phyloP scores from a whole-genome alignment of 2,329 filamentous ascomycete species.

The Neospermospora avenae region DNA sequence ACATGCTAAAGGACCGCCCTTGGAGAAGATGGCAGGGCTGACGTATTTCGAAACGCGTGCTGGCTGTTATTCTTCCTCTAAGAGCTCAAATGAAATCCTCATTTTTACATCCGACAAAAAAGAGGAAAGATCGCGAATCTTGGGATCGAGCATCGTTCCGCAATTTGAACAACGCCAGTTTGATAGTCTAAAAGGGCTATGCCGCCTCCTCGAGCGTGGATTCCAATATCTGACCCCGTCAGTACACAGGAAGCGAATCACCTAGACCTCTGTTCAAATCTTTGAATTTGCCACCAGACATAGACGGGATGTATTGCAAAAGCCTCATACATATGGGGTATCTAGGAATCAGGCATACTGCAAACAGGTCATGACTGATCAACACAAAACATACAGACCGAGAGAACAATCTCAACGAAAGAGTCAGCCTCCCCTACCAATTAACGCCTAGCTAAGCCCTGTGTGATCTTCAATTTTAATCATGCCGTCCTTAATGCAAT shows the following conservation, averaged over 20 bases:
- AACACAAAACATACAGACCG: neutral
- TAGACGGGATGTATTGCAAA: neutral
- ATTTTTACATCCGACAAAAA: neutral
- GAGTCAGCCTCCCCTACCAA: neutral
- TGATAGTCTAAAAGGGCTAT: too few relatives aligned
- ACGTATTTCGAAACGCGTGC: too few relatives aligned
- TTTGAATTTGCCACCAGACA: neutral
- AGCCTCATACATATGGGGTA: conserved; percentile 7
- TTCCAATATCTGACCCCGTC: too few relatives aligned
- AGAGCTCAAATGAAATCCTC: too few relatives aligned
- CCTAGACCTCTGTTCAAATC: neutral
- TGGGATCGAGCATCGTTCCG: too few relatives aligned
- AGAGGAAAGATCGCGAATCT: neutral
- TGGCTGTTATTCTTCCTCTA: too few relatives aligned
- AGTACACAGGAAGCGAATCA: neutral
- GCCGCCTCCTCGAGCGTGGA: too few relatives aligned
- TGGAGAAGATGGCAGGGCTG: too few relatives aligned
- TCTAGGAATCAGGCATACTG: conserved; percentile 6
- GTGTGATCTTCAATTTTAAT: neutral
- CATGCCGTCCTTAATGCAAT: neutral
- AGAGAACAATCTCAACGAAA: neutral
- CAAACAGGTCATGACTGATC: conserved; percentile 2
- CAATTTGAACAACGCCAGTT: too few relatives aligned
- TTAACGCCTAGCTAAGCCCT: conserved; percentile 6
- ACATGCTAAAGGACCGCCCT: too few relatives aligned